These are phyloP conservation scores for Tulasnella sp. DNA, from an alignment of 768 basidiomycete genomes.

Conservation along the genomic window DNA sequence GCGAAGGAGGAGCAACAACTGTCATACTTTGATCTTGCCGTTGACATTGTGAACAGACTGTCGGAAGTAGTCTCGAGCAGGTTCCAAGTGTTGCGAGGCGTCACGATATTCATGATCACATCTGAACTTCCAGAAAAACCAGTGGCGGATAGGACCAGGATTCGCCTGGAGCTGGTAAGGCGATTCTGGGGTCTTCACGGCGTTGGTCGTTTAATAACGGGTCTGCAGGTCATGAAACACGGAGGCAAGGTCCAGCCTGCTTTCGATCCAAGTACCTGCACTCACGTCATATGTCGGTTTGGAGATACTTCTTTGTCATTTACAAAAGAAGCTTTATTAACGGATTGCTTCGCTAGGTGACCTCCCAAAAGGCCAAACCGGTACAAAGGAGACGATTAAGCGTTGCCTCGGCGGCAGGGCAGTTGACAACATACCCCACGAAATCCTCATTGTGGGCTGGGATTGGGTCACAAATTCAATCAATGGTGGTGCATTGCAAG, in stretches of 20 bases:
- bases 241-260: slow-evolving; percentile 4
- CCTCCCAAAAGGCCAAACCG: neutral
- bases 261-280: neutral
- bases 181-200: neutral
- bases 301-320: neutral
- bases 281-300: slow-evolving; percentile 13
- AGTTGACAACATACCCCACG: slow-evolving; percentile 10
- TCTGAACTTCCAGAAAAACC: neutral
- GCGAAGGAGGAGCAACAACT: slow-evolving; percentile 1
- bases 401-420: slow-evolving; percentile 3
- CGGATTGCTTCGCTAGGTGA: neutral
- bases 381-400: slow-evolving; percentile 13
- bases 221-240: slow-evolving; percentile 13
- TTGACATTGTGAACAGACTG: slow-evolving; percentile 5
- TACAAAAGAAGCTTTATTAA: neutral
- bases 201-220: neutral
- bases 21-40: slow-evolving; percentile 6
- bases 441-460: slow-evolving; percentile 12
- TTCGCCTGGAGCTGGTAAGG: slow-evolving; percentile 3
- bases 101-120: slow-evolving; percentile 1
- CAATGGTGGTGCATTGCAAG: neutral
- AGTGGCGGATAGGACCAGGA: neutral
- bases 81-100: neutral
- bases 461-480: slow-evolving; percentile 8
- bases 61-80: neutral